Conservation (phyloP, 768 basidiomycete genomes). For the Polyporus arcularius region DNA sequence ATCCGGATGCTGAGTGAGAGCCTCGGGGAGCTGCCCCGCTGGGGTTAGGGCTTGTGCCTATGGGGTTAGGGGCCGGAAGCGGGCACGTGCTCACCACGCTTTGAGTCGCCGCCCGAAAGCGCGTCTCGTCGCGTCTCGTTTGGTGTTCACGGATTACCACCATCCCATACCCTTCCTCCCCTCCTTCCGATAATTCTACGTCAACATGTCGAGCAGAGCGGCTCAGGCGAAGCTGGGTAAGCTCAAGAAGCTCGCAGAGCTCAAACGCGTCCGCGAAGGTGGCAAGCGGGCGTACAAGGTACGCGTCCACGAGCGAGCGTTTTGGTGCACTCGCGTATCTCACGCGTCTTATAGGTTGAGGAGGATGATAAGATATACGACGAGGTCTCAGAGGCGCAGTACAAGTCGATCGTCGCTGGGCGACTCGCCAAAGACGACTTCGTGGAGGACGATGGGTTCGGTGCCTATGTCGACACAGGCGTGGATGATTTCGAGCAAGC, state of each 20-base stretch:
- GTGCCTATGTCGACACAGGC: conserved; percentile 94
- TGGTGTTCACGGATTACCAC: not conserved
- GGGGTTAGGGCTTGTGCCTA: not conserved
- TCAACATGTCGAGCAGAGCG: conserved; percentile 30
- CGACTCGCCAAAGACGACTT: conserved; percentile 90
- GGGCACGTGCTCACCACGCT: conserved; percentile 24
- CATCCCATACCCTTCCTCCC: not conserved
- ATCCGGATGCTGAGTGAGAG: conserved; percentile 19
- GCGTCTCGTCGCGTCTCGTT: conserved; percentile 28
- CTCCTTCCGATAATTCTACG: not conserved
- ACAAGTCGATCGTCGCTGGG: conserved; percentile 79
- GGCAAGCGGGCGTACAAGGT: conserved; percentile 63
- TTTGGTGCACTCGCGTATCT: not conserved
- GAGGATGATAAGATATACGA: conserved; percentile 81
- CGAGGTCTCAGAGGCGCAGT: conserved; percentile 88
- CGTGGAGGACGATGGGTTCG: conserved; percentile 89
- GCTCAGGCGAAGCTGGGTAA: conserved; percentile 30
- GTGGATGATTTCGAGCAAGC: conserved; percentile 89
- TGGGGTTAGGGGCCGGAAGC: conserved; percentile 11
- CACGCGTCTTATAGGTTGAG: conserved; percentile 35
- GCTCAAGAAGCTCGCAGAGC: conserved; percentile 55
- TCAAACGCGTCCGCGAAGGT: conserved; percentile 60
- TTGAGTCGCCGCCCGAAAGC: conserved; percentile 32
- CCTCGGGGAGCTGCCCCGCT: conserved; percentile 1
- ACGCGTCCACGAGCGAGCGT: conserved; percentile 25